Percentiles rank a stretch among this genome's conserved stretches.
phyloP scores from a whole-genome alignment of 768 basidiomycete species.

The Lentinus brumalis region DNA sequence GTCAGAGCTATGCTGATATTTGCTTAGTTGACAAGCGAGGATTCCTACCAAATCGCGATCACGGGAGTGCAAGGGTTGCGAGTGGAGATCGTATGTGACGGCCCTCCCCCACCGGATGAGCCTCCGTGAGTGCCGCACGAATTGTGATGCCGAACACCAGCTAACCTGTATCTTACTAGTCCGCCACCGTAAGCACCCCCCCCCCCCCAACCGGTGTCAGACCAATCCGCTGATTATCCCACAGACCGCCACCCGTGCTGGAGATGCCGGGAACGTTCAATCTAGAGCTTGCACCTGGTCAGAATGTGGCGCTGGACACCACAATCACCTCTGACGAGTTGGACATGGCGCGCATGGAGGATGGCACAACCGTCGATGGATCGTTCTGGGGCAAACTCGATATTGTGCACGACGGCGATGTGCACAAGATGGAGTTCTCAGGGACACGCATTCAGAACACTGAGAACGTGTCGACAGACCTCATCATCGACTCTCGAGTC shows the following conservation, averaged over 20 bases:
- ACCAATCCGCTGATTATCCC: not conserved
- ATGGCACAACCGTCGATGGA: constrained; percentile 83
- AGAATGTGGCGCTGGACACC: constrained; percentile 79
- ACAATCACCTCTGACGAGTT: constrained; percentile 76
- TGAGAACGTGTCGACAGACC: constrained; percentile 64
- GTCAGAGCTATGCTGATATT: constrained; percentile 20
- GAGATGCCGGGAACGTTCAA: constrained; percentile 89
- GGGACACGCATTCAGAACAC: constrained; percentile 71
- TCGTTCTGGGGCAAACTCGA: constrained; percentile 87
- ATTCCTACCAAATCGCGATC: constrained; percentile 87
- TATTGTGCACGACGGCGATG: constrained; percentile 77
- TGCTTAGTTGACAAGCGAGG: constrained; percentile 73
- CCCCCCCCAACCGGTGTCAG: not conserved
- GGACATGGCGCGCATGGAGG: constrained; percentile 91
- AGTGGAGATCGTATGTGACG: constrained; percentile 85
- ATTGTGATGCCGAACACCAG: not conserved
- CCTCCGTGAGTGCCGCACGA: constrained; percentile 61
- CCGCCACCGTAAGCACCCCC: constrained; percentile 49
- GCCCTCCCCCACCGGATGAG: constrained; percentile 79
- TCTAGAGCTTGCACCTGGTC: constrained; percentile 77
- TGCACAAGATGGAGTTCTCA: constrained; percentile 79
- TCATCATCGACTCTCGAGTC: constrained; percentile 75
- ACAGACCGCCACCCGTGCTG: constrained; percentile 66
- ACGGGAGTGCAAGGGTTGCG: constrained; percentile 80
- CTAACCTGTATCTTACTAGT: constrained; percentile 28